Base-by-base conservation (phyloP, 495 filamentous ascomycete species). In the Annulohypoxylon stygium region DNA sequence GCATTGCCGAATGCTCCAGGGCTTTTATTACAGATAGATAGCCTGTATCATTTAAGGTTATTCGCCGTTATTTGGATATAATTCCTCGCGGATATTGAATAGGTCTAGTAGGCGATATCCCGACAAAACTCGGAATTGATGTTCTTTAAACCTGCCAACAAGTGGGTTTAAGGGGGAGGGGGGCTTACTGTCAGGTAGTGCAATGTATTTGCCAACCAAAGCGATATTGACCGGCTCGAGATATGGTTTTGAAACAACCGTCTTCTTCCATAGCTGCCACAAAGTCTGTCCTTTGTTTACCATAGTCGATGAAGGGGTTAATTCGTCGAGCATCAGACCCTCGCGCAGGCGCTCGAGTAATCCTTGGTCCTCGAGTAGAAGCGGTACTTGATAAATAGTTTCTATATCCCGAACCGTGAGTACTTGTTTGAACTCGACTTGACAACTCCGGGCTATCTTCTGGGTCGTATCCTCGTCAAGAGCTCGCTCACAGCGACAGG, bases 1-100 rank as follows among this genome's bases (percentile, higher is more conserved):
- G 86, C 96, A 99, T 99, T 3, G 95, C 87, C 2, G 93, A 89
- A 79, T 98, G 96, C 79, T 98, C 96, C 2, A 99, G 84, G 0
- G 93, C 86, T 79, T 97, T 97, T 3, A 51, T 60, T 9, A 70
- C 68, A 3, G 68, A 70, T 2, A 70, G 68, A 41, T 70, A 70
- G 30, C 68, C 68, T 70, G 41, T 11, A 33, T 26, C 0, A 59
- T 14, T 16, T 30, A 7, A 53, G 25, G 14, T 65, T 64, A 64
- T 1, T 45, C n/a, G 16, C 18, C 43, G 34, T 23, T 36, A 23
- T 50, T 60, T 9, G 6, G 25, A 18, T 12, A 18, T 12, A 16
- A 16, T 14, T 33, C 25, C 23, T 54, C 14, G 25, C 1, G 20
- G 50, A 3, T 54, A 14, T 4, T 33, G 30, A 12, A 26, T 4